Conservation (phyloP, 768 basidiomycete genomes). For the Auriscalpium microsporum region DNA sequence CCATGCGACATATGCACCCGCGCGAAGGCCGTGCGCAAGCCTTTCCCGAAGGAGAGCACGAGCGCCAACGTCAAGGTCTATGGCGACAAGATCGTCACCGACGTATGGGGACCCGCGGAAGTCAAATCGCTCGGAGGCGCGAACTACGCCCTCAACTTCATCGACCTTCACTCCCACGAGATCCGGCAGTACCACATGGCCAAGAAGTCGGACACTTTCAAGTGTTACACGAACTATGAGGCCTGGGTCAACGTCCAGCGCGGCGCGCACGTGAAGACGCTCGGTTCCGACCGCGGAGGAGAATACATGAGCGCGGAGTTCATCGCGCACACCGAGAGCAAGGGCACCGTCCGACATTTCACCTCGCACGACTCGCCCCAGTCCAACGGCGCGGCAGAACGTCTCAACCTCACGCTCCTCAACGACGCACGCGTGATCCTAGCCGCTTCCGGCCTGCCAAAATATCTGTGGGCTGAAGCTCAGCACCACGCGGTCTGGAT, state of each 20-base stretch:
- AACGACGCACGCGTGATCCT: neutral
- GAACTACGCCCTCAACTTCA: no score
- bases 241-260: neutral
- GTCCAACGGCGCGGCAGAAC: neutral
- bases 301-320: neutral
- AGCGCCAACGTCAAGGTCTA: no score
- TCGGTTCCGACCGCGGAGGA: neutral
- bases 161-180: no score
- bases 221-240: neutral
- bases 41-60: no score
- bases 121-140: no score
- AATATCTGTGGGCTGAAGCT: constrained; percentile 21
- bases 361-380: neutral
- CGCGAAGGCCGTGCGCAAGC: no score
- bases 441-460: constrained; percentile 5
- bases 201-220: neutral
- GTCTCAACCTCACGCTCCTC: neutral
- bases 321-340: neutral
- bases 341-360: neutral
- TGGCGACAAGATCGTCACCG: no score
- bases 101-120: no score
- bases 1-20: no score
- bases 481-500: constrained; percentile 16
- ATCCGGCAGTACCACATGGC: no score
- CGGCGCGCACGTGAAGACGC: neutral